Percentiles rank a stretch among this genome's conserved stretches.
phyloP scores from a whole-genome alignment of 768 basidiomycete species.

The Pleurotus eryngii region DNA sequence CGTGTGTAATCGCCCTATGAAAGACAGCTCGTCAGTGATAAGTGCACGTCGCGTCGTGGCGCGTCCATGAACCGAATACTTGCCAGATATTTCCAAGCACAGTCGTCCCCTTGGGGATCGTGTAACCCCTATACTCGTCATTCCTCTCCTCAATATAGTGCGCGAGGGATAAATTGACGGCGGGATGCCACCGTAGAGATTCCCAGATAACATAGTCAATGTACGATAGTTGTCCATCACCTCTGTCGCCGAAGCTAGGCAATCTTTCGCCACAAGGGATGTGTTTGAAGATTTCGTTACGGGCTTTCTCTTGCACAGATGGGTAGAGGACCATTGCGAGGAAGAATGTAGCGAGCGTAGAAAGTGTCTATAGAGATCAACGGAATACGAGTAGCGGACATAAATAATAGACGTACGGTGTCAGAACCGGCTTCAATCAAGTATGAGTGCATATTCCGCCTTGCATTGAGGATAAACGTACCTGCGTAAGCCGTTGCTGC shows the following conservation, averaged over 20 bases:
- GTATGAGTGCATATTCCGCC: background rate
- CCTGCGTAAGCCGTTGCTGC: conserved; percentile 28
- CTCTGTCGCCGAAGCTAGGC: conserved; percentile 22
- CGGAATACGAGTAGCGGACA: background rate
- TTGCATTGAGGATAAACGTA: conserved; percentile 4
- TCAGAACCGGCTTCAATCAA: conserved; percentile 12
- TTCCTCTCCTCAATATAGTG: conserved; percentile 10
- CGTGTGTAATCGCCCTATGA: conserved; percentile 13
- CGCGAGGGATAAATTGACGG: conserved; percentile 12
- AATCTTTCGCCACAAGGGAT: conserved; percentile 23
- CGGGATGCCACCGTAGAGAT: conserved; percentile 16
- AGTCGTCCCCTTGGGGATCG: conserved; percentile 23
- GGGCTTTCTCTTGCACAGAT: conserved; percentile 18
- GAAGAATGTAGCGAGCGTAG: conserved; percentile 13
- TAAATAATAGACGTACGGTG: conserved; percentile 12
- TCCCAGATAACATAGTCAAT: conserved; percentile 16
- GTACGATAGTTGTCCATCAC: conserved; percentile 14
- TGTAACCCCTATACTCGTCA: conserved; percentile 29
- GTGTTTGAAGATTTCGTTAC: conserved; percentile 22
- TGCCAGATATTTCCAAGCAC: conserved; percentile 5
- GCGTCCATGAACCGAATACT: background rate
- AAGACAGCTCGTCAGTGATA: background rate
- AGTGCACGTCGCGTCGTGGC: background rate
- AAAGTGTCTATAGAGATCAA: conserved; percentile 13
- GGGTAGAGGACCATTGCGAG: conserved; percentile 18